phyloP scores from a whole-genome alignment of 768 basidiomycete species.

The Mycena filopes region DNA sequence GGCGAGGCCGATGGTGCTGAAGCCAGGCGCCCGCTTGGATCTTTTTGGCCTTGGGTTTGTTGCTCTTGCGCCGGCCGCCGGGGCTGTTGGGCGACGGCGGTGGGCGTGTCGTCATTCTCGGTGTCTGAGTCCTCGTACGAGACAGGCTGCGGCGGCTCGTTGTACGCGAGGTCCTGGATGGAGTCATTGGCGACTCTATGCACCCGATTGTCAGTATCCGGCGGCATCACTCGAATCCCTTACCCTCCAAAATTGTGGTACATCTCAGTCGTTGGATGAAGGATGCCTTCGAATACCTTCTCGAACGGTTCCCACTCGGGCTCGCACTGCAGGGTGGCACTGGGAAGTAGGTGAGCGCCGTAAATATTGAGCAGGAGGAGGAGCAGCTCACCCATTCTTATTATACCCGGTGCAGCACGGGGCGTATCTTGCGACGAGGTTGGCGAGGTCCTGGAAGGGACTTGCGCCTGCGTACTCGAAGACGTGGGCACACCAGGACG shows the following conservation, averaged over 20 bases:
- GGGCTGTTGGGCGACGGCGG: too few relatives aligned
- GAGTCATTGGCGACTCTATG: too few relatives aligned
- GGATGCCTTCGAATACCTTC: neutral
- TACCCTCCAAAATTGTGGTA: neutral
- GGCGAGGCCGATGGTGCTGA: neutral
- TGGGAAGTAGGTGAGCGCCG: neutral
- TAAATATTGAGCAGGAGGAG: too few relatives aligned
- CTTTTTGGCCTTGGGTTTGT: too few relatives aligned
- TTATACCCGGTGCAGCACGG: slow-evolving; percentile 3
- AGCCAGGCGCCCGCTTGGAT: too few relatives aligned
- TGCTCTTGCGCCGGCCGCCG: too few relatives aligned
- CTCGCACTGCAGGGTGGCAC: neutral
- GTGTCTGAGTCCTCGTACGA: neutral
- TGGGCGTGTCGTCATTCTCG: neutral
- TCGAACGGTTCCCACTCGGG: neutral
- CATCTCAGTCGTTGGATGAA: neutral
- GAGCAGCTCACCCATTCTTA: neutral
- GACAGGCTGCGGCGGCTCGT: too few relatives aligned
- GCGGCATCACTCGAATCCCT: neutral
- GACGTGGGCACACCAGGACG: slow-evolving; percentile 14
- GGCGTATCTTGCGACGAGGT: neutral
- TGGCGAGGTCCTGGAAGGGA: slow-evolving; percentile 1
- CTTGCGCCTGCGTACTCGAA: neutral
- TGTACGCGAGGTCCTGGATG: too few relatives aligned
- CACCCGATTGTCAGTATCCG: neutral